Base-by-base conservation (phyloP, 192 early-diverging fungal species). In the Phlyctochytrium planicorne region DNA sequence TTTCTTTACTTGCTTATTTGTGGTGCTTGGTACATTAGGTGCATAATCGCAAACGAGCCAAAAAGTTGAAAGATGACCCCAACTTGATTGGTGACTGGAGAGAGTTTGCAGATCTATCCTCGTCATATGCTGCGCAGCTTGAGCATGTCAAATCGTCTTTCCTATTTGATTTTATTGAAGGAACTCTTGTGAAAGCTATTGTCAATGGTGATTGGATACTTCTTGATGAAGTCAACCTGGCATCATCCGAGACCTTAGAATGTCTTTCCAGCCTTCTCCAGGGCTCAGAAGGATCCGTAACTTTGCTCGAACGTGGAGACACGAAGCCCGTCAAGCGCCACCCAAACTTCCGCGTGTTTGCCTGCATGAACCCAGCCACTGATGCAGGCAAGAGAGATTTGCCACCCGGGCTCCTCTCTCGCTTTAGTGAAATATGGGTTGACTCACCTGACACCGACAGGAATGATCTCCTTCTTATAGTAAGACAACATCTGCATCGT, bases 301-400 rank as follows among this genome's bases (percentile, higher is more conserved):
- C 97, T 14, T 80, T 99, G 53, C 86, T 96, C 2, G 97, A 99
- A 66, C 87, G 93, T 24, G 97, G 96, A 32, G 94, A 94, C 72
- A 86, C 83, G n/a, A 80, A 87, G 64, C 91, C 91, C 6, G 81
- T 99, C 4, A 71, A 81, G 3, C 86, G 97, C 50, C 97, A 99
- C 73, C 88, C 90, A 4, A 89, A 90, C 37, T 99, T 99, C 82
- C 81, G 97, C 2, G 78, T 99, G 2, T 98, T 99, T 75, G 93
- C 91, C 1, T 99, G 97, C 76, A 99, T 99, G 96, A 99, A 99
- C 75, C 97, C 97, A 33, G 90, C 97, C 23, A 98, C 91, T 31
- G 97, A 99, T 80, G 94, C 96, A 0, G 96, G 96, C 57, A 99
- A 99, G 74, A 87, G 92, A 55, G 94, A 99, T 69, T 80, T 99